phyloP scores from a whole-genome alignment of 148 eudicot genomes.

The Silene latifolia region DNA sequence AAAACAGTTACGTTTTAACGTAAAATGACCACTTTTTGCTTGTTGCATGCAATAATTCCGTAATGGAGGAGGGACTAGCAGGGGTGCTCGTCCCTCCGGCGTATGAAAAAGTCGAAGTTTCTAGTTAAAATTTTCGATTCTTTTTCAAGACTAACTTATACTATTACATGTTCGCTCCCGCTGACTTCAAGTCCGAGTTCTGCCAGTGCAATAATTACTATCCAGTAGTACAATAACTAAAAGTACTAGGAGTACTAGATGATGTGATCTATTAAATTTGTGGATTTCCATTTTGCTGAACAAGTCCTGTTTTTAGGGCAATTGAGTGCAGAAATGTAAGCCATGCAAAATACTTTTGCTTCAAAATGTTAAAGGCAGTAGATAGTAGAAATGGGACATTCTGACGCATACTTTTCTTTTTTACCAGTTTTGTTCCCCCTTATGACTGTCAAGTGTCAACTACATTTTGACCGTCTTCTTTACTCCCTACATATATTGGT shows the following conservation, averaged over 20 bases:
- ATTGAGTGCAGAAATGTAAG: not conserved
- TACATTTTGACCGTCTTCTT: conserved; percentile 9
- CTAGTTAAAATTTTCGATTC: too few species aligned
- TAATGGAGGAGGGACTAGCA: too few species aligned
- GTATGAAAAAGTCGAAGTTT: too few species aligned
- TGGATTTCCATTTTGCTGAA: conserved; percentile 17
- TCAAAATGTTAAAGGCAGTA: not conserved
- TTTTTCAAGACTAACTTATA: too few species aligned
- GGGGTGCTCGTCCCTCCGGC: too few species aligned
- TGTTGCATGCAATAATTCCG: too few species aligned
- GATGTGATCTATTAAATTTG: not conserved
- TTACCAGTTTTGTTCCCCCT: conserved; percentile 18
- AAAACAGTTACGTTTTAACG: too few species aligned
- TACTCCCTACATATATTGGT: not conserved
- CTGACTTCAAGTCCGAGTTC: too few species aligned
- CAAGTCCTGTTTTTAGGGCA: conserved; percentile 21
- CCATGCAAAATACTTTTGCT: not conserved
- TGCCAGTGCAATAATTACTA: too few species aligned
- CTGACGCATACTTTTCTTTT: not conserved
- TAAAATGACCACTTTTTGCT: too few species aligned
- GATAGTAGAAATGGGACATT: not conserved
- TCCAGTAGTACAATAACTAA: too few species aligned
- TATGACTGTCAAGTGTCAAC: not conserved
- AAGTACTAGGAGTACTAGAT: not conserved
- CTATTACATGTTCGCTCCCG: too few species aligned